Percentiles rank a stretch among this genome's conserved stretches.
phyloP scores from a whole-genome alignment of 805 yeast genomes.

The Candida piceae region DNA sequence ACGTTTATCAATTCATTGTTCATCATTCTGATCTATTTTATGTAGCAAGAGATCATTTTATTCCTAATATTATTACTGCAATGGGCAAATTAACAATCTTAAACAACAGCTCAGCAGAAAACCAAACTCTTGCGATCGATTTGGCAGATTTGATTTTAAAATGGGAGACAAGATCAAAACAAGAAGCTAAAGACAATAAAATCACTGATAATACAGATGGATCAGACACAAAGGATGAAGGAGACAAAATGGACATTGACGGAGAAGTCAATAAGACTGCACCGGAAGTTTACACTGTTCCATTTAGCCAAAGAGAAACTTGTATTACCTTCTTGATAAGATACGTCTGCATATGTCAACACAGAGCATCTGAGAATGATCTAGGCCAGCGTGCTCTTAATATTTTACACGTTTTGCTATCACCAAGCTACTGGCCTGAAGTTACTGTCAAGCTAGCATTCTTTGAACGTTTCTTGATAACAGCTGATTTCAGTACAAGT shows the following conservation, averaged over 20 bases:
- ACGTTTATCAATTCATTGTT: conserved; percentile 84
- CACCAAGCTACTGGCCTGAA: conserved; percentile 79
- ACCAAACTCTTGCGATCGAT: conserved; percentile 82
- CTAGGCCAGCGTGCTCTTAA: conserved; percentile 76
- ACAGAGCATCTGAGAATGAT: conserved; percentile 77
- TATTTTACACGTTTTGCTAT: conserved; percentile 67
- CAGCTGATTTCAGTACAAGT: conserved; percentile 67
- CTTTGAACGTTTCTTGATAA: conserved; percentile 81
- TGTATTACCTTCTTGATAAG: conserved; percentile 85
- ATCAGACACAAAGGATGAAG: conserved; percentile 4
- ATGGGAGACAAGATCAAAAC: conserved; percentile 68
- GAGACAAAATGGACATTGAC: conserved; percentile 21
- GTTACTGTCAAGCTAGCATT: conserved; percentile 81
- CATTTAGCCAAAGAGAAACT: conserved; percentile 79
- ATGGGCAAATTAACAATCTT: conserved; percentile 84
- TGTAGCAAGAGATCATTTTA: conserved; percentile 81
- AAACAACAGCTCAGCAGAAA: conserved; percentile 73
- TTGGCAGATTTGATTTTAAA: conserved; percentile 76
- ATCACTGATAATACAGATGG: background rate
- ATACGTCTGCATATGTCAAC: conserved; percentile 81
- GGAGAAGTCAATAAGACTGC: conserved; percentile 2
- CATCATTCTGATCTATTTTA: conserved; percentile 81
- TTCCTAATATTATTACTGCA: conserved; percentile 83
- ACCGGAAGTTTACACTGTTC: conserved; percentile 48
- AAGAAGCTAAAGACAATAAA: conserved; percentile 24